Conservation (phyloP, 2,329 filamentous ascomycete genomes). For the Fonsecaea multimorphosa region DNA sequence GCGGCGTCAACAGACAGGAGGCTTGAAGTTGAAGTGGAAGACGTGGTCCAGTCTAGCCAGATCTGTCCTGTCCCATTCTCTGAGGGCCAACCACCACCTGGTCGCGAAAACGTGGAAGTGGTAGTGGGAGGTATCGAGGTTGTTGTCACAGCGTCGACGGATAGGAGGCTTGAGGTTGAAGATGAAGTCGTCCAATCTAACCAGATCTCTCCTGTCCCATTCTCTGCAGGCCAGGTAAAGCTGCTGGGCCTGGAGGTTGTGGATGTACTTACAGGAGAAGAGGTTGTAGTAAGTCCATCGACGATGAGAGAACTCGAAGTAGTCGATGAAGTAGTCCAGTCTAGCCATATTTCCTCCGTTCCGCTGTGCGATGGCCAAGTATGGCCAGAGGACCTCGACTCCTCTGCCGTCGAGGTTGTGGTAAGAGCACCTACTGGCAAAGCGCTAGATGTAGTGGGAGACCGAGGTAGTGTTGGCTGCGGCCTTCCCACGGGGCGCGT, state of each 20-base stretch:
- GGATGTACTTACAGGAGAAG: neutral
- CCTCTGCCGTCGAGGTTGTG: neutral
- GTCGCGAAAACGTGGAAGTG: neutral
- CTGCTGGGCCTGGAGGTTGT: slow-evolving; percentile 8
- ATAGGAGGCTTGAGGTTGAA: slow-evolving; percentile 9
- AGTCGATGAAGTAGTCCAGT: slow-evolving; percentile 14
- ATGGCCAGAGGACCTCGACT: neutral
- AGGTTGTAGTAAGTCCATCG: neutral
- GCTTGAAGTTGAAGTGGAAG: neutral
- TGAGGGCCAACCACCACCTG: neutral
- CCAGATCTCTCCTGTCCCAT: slow-evolving; percentile 2
- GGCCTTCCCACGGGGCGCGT: neutral
- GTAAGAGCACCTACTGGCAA: neutral
- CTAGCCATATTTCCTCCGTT: slow-evolving; percentile 8
- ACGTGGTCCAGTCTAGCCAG: slow-evolving; percentile 1
- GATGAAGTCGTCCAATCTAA: slow-evolving; percentile 13
- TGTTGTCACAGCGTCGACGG: slow-evolving; percentile 12
- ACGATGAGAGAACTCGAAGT: slow-evolving; percentile 11
- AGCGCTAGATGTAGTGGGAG: neutral
- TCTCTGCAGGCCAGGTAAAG: slow-evolving; percentile 5
- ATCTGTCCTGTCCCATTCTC: slow-evolving; percentile 7
- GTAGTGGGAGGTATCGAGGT: slow-evolving; percentile 1
- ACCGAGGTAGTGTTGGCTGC: neutral
- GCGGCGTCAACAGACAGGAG: neutral
- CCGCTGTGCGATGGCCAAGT: slow-evolving; percentile 15